Evolutionary conservation across 164 flowering plant genomes (phyloP).

Genomic region (Umbilicus rupestris): DNA sequence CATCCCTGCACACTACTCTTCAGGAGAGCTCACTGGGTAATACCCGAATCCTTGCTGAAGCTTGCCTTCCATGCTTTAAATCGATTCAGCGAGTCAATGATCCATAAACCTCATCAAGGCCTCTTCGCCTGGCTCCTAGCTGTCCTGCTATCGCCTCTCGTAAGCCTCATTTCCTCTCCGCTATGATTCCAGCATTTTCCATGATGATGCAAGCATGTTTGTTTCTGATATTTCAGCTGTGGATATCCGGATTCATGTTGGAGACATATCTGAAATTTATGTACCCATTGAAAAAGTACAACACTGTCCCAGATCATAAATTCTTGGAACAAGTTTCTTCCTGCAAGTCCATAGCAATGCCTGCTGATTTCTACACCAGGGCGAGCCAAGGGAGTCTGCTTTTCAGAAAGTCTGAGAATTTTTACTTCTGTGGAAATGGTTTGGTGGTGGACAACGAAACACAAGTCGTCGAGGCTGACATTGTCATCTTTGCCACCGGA

Average conservation of each 20-base stretch:
- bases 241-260: conserved; percentile 23
- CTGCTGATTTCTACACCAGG: conserved; percentile 20
- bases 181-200: neutral
- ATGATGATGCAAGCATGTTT: neutral
- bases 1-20: conserved; percentile 30
- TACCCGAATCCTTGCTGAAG: conserved; percentile 11
- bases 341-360: conserved; percentile 19
- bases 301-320: conserved; percentile 25
- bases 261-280: conserved; percentile 28
- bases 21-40: conserved; percentile 27
- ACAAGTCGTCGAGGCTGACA: conserved; percentile 18
- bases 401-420: conserved; percentile 21
- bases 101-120: conserved; percentile 22
- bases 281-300: conserved; percentile 26
- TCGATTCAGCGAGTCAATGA: conserved; percentile 17
- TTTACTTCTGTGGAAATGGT: conserved; percentile 27
- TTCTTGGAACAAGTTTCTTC: conserved; percentile 22
- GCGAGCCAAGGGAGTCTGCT: conserved; percentile 31
- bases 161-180: conserved; percentile 10
- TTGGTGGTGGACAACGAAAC: conserved; percentile 17
- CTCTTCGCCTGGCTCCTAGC: conserved; percentile 21
- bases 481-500: conserved; percentile 44
- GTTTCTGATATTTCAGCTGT: conserved; percentile 19
- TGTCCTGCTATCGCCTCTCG: conserved; percentile 28
- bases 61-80: conserved; percentile 8